Evolutionary conservation across 306 rosid genomes (phyloP), one percentile per base, ranked within the genome.

Genomic region (Alnus rubra): DNA sequence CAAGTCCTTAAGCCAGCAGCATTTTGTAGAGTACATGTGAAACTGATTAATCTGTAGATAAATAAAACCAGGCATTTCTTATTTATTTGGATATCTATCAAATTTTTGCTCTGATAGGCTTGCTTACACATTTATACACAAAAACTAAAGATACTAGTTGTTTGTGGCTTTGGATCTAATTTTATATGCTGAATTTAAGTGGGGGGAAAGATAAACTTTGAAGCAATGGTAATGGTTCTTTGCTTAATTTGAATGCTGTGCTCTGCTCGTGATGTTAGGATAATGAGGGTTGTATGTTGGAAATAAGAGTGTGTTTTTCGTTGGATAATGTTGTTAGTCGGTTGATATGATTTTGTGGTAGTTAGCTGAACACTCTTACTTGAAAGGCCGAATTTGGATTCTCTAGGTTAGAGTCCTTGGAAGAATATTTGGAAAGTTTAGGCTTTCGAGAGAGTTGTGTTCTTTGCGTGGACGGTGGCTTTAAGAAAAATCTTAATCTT

Each of bases 1-100:
- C 45, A 64, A 15, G 23, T 64, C 44, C 44, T 64, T 64, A 35
- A 64, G 15, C 18, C 11, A 33, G 35, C 12, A 33, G 2, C n/a
- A 14, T 64, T 64, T 15, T 64, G 70, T 18, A 33, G 70, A 64
- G 37, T 64, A 64, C 35, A 52, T 35, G 18, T 50, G 63, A 76
- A 45, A 42, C 60, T 8, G 30, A 47, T 70, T n/a, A 54, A 7
- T 33, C 64, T 13, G 33, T 31, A 47, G 45, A 8, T 56, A n/a
- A 28, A 56, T 7, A 47, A 44, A 70, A 31, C 39, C 1, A 5
- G 51, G 42, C 59, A 30, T 12, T 3, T 6, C 33, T 39, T 53
- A 7, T 2, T 39, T 53, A 7, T 2, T 23, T 2, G 7, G 2
- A 47, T 12, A 5, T 35, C 12, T 59, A 4, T 81, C 14, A 16